Evolutionary conservation across 2,329 filamentous ascomycete species (phyloP), one percentile per base, ranked within the genome.

Genomic region (Sporothrix euskadiensis): DNA sequence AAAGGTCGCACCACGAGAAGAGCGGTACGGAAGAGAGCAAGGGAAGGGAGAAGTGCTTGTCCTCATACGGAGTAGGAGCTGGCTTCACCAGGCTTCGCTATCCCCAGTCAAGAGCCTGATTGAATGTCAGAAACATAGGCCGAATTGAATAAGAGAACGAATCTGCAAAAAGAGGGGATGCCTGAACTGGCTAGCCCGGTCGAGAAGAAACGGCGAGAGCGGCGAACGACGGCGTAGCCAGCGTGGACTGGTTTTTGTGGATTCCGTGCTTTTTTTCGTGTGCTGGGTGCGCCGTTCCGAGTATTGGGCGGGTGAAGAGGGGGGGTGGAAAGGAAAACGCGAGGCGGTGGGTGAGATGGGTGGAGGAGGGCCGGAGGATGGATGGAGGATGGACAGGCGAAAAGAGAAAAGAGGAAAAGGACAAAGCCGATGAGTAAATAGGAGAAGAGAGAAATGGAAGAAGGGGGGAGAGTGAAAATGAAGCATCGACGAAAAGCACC

Each of bases 1-100:
- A 74, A 73, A 73, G 63, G 76, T 77, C 71, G 73, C 74, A 76
- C 69, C 59, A 44, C 26, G n/a, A 52, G 12, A 52, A 52, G 30
- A 35, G 26, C 22, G 65, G 30, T 35, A 35, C 39, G 61, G 41
- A 66, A 66, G 35, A 32, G 39, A 52, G n/a, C 65, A 56, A 26
- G 47, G 26, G 26, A 26, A 26, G 26, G 26, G 26, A 2, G 26
- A 26, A 26, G 2, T 26, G 26, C 26, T 26, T 26, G 14, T 52
- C 44, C 44, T n/a, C 26, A 35, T n/a, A 26, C 26, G 26, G 26
- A 26, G 26, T 26, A 10, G 19, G 44, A 26, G 35, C n/a, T 66
- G 39, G 39, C 39, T 66, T 66, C 6, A 30, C 12, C 22, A 41
- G 9, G 35, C 35, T 39, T 44, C 10, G 16, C 16, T 14, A 22